Evolutionary conservation across 352 stramenopile genomes (phyloP).

Genomic region (Pythium myriotylum): DNA sequence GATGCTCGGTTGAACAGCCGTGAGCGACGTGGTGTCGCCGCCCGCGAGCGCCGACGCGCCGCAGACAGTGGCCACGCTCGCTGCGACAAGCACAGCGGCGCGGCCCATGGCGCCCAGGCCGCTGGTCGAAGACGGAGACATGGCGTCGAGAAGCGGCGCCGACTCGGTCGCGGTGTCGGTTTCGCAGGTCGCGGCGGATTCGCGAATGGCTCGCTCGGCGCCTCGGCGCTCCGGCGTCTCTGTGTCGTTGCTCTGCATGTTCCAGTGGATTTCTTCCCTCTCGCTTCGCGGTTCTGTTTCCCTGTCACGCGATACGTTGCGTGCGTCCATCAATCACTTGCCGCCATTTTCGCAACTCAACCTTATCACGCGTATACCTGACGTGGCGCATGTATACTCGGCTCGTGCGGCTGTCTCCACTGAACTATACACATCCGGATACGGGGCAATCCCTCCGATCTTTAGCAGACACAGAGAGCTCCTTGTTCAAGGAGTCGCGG

Average conservation of each 20-base stretch:
- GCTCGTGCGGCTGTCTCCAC: too few species aligned
- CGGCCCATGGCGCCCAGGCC: slow-evolving; percentile 1
- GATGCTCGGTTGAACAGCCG: neutral
- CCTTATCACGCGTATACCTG: too few species aligned
- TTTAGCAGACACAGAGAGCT: too few species aligned
- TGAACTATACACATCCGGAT: too few species aligned
- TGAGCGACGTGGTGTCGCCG: neutral
- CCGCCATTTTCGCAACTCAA: too few species aligned
- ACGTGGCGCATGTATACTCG: too few species aligned
- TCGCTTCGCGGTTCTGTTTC: neutral
- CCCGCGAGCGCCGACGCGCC: slow-evolving; percentile 2
- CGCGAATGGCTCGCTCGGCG: neutral
- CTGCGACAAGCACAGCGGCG: slow-evolving; percentile 8
- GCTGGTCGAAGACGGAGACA: neutral
- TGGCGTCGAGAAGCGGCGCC: neutral
- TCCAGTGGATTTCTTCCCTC: neutral
- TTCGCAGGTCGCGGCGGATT: neutral
- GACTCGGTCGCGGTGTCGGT: neutral
- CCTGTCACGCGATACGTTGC: neutral
- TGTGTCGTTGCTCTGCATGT: neutral
- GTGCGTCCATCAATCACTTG: slow-evolving; percentile 11
- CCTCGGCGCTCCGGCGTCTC: neutral
- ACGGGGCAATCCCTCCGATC: too few species aligned
- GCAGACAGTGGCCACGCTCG: slow-evolving; percentile 9
- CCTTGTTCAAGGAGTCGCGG: too few species aligned